phyloP scores from a whole-genome alignment of 192 early-diverging fungal genomes.

The Coemansia sp. region DNA sequence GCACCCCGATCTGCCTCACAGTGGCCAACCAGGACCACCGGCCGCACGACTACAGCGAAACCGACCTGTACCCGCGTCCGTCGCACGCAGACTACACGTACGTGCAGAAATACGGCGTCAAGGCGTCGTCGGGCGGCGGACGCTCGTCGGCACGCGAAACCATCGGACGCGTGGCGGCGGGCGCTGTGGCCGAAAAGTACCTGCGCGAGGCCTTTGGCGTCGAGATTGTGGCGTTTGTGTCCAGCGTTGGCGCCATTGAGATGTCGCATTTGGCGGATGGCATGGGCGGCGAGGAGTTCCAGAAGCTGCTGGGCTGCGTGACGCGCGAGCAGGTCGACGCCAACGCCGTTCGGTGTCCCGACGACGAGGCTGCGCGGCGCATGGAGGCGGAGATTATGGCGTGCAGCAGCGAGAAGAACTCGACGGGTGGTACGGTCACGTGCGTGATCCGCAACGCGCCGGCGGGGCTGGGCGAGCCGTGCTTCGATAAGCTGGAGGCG shows the following conservation, averaged over 20 bases:
- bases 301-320: slow-evolving; percentile 65
- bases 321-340: slow-evolving; percentile 73
- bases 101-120: slow-evolving; percentile 91
- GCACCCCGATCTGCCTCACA: slow-evolving; percentile 90
- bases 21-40: slow-evolving; percentile 96
- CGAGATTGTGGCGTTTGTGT: slow-evolving; percentile 95
- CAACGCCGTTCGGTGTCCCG: slow-evolving; percentile 88
- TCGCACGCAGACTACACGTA: slow-evolving; percentile 99
- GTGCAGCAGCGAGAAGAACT: slow-evolving; percentile 79
- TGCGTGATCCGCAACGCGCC: slow-evolving; percentile 96
- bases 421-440: slow-evolving; percentile 91
- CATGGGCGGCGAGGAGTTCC: slow-evolving; percentile 53
- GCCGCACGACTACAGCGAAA: slow-evolving; percentile 94
- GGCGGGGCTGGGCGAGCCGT: slow-evolving; percentile 91
- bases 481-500: slow-evolving; percentile 98
- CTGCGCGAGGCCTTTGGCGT: slow-evolving; percentile 72
- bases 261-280: slow-evolving; percentile 61
- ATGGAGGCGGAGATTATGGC: slow-evolving; percentile 88
- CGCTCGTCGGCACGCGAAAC: slow-evolving; percentile 94
- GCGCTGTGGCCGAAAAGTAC: slow-evolving; percentile 98
- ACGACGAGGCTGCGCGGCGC: slow-evolving; percentile 61
- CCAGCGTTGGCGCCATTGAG: slow-evolving; percentile 76
- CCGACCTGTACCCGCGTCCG: slow-evolving; percentile 92
- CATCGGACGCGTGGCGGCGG: slow-evolving; percentile 93
- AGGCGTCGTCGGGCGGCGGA: slow-evolving; percentile 93